These are phyloP conservation scores for Domatiomyces globalis DNA, from an alignment of 2,329 filamentous ascomycete genomes.

Conservation along the genomic window DNA sequence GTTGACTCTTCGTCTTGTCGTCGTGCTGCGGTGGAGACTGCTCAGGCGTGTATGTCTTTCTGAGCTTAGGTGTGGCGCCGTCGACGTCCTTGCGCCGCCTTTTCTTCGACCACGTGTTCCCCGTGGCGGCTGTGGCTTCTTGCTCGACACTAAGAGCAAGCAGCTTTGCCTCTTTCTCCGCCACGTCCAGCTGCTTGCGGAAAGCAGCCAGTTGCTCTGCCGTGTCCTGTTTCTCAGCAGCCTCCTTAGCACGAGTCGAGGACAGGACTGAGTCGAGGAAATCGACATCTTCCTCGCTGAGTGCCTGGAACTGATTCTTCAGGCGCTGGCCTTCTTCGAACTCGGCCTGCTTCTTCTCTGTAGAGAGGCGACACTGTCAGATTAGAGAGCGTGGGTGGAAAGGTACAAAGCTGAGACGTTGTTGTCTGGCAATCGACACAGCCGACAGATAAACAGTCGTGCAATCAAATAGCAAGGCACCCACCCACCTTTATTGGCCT, in stretches of 20 bases:
- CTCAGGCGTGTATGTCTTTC: conserved; percentile 4
- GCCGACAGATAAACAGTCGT: background rate
- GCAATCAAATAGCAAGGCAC: background rate
- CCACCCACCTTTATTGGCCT: conserved; percentile 37
- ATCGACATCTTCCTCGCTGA: conserved; percentile 39
- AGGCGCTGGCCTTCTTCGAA: conserved; percentile 37
- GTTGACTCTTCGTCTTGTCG: background rate
- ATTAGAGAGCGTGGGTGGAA: conserved; percentile 21
- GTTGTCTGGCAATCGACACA: background rate
- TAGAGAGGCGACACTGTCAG: conserved; percentile 23
- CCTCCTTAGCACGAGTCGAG: conserved; percentile 42
- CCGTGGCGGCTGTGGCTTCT: conserved; percentile 6
- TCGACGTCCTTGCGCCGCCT: background rate
- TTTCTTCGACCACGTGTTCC: conserved; percentile 14
- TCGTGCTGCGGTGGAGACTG: background rate
- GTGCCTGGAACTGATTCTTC: conserved; percentile 38
- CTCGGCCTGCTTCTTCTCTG: conserved; percentile 37
- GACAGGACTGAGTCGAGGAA: conserved; percentile 44
- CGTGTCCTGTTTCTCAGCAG: conserved; percentile 43
- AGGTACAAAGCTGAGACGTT: conserved; percentile 3
- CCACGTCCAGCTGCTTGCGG: conserved; percentile 44
- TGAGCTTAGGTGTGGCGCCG: background rate
- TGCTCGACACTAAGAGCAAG: conserved; percentile 23
- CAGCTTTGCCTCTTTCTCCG: conserved; percentile 31
- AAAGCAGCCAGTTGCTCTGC: conserved; percentile 45